phyloP scores from a whole-genome alignment of 179 eudicot genomes.

The Spinacia oleracea region DNA sequence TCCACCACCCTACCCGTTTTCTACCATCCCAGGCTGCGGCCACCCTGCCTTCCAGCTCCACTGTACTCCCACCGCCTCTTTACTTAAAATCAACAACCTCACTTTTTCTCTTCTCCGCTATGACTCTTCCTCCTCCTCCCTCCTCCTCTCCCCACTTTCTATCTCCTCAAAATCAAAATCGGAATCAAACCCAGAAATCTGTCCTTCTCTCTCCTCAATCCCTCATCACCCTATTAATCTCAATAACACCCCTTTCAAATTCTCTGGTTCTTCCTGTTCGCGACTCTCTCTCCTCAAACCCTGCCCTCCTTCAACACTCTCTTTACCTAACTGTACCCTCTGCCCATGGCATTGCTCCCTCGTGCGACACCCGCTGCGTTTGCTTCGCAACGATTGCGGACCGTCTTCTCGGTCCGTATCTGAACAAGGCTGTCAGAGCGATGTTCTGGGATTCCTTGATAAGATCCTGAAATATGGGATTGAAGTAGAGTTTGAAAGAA shows the following conservation, averaged over 20 bases:
- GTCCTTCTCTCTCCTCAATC: constrained; percentile 29
- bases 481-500: constrained; percentile 47
- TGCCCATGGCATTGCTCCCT: constrained; percentile 68
- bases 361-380: constrained; percentile 44
- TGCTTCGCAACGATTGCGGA: constrained; percentile 43
- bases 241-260: constrained; percentile 44
- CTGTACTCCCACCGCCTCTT: constrained; percentile 50
- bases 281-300: constrained; percentile 49
- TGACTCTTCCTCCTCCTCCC: constrained; percentile 39
- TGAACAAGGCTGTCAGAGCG: constrained; percentile 51
- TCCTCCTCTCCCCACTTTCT: constrained; percentile 52
- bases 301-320: constrained; percentile 38
- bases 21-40: constrained; percentile 55
- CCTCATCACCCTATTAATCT: constrained; percentile 43
- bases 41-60: constrained; percentile 73
- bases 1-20: constrained; percentile 60
- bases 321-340: constrained; percentile 52
- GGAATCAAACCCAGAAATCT: constrained; percentile 8
- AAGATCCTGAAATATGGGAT: constrained; percentile 43
- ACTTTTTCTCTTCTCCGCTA: constrained; percentile 51
- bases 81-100: constrained; percentile 57
- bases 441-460: constrained; percentile 50
- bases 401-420: constrained; percentile 28
- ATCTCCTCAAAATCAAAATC: constrained; percentile 30
- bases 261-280: constrained; percentile 57